Conservation (phyloP, 257 asterid species). For the Penstemon eatonii region DNA sequence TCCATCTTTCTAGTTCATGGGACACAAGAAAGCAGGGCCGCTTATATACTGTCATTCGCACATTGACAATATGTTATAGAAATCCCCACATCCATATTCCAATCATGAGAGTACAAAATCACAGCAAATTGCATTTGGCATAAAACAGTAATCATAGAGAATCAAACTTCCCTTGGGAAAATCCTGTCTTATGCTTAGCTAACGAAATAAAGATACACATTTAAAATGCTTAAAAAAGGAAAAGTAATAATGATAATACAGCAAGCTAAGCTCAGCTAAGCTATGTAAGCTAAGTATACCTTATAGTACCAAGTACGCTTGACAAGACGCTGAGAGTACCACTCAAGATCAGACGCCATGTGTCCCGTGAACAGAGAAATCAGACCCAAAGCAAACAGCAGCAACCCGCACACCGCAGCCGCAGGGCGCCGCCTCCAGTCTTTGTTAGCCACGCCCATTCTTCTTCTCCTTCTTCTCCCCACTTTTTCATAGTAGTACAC, state of each 20-base stretch:
- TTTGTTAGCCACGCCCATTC: constrained; percentile 76
- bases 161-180: not conserved
- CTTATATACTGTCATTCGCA: not conserved
- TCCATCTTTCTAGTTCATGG: not conserved
- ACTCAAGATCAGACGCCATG: constrained; percentile 88
- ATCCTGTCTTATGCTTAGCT: not conserved
- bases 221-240: no score
- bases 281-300: constrained; percentile 31
- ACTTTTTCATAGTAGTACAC: constrained; percentile 36
- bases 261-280: no score
- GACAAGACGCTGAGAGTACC: constrained; percentile 82
- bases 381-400: constrained; percentile 82
- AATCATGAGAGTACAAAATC: not conserved
- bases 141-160: constrained; percentile 3
- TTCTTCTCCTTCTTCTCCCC: constrained; percentile 32
- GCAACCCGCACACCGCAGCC: constrained; percentile 64
- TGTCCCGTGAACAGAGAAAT: constrained; percentile 96
- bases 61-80: not conserved
- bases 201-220: no score
- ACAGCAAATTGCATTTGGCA: constrained; percentile 1
- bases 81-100: not conserved
- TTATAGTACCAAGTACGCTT: constrained; percentile 56
- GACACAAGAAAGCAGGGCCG: not conserved
- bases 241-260: no score
- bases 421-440: constrained; percentile 49